Base-by-base conservation (phyloP, 805 yeast species). In the Debaryomyces prosopidis region DNA sequence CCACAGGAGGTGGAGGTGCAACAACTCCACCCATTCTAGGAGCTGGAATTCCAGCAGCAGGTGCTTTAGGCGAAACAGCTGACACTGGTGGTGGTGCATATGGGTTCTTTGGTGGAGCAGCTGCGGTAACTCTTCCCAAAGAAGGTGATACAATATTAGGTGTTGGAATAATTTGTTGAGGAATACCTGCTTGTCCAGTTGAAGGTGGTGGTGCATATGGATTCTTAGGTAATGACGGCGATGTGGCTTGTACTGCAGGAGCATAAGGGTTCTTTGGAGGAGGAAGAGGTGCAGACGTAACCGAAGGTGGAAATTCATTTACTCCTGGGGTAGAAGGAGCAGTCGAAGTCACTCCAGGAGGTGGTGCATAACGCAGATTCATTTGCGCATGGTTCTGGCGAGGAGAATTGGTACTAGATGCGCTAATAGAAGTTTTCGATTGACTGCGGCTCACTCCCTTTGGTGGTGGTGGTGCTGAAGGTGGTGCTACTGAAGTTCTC, bases 261-360 rank as follows among this genome's bases (percentile, higher is more conserved):
- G 66, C 63, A 46, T 56, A 59, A 15, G 63, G 62, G 47, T 56
- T 60, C 46, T 58, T 69, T 26, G 77, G 71, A 1, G 73, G 63
- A 17, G 65, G 63, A 5, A 68, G 59, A 35, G 65, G 39, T 9
- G 46, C 34, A 8, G 44, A 30, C 17, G 40, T 31, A 23, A 28
- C 51, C 11, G 70, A 63, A 2, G 69, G 59, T 18, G 65, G 63
- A 3, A 68, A 60, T 36, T 60, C 26, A 14, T 47, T 53, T 12
- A 37, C 44, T 14, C 28, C 46, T 15, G 62, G 64, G 39, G 59
- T 63, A 34, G 65, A 62, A 11, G 65, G 60, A 16, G 39, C 43
- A 42, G 46, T 48, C 31, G 58, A 43, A 19, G 59, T 50, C 3
- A 36, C 46, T 7, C 26, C 26, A 7, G 26, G 26, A 11, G 55